phyloP scores from a whole-genome alignment of 139 green algal species.

The Chlorella sp. region DNA sequence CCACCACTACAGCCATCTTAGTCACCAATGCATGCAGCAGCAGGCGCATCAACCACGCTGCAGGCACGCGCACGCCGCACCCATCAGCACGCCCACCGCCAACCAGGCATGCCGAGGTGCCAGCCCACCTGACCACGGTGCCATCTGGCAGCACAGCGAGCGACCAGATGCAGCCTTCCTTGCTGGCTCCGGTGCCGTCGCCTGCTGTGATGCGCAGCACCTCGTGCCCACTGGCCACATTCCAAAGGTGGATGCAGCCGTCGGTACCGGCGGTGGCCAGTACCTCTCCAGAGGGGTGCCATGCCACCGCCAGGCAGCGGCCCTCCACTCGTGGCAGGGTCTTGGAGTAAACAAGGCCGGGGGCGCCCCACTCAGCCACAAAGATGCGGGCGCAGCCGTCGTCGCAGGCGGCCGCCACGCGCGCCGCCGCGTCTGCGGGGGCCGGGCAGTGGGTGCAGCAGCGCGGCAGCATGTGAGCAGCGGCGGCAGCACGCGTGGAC shows the following conservation, averaged over 20 bases:
- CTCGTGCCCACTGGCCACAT: slow-evolving; percentile 63
- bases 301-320: slow-evolving; percentile 74
- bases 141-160: slow-evolving; percentile 81
- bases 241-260: slow-evolving; percentile 77
- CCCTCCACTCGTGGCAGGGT: slow-evolving; percentile 67
- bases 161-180: slow-evolving; percentile 80
- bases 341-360: slow-evolving; percentile 52
- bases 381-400: slow-evolving; percentile 90
- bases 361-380: slow-evolving; percentile 52
- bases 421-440: not conserved
- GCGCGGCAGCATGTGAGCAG: not conserved
- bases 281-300: slow-evolving; percentile 68
- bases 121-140: slow-evolving; percentile 70
- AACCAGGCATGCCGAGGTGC: not conserved
- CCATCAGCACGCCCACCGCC: not conserved
- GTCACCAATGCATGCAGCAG: too few relatives aligned
- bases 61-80: too few relatives aligned
- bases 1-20: too few relatives aligned
- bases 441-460: not conserved
- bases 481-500: not conserved
- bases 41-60: too few relatives aligned
- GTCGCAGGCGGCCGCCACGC: slow-evolving; percentile 89
- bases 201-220: slow-evolving; percentile 75
- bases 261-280: slow-evolving; percentile 71
- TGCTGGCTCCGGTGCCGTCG: not conserved